A percentile compares a stretch with the other conserved stretches of the same genome.
These are phyloP conservation scores for Lupinus albus DNA, from an alignment of 306 rosid genomes.

Conservation along the genomic window DNA sequence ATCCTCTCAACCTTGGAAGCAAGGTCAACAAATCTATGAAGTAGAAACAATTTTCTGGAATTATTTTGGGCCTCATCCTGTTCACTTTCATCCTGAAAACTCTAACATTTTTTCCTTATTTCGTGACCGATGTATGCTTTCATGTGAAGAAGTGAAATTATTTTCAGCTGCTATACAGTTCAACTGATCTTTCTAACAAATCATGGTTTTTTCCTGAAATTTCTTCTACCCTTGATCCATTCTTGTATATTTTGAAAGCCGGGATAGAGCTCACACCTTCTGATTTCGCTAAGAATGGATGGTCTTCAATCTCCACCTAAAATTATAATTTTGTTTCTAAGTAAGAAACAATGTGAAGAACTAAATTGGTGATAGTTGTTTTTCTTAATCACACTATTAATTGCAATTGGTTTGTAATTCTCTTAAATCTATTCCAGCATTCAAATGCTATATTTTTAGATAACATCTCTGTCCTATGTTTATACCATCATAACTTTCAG, in stretches of 20 bases:
- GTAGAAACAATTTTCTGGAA: constrained; percentile 26
- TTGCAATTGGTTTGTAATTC: neutral
- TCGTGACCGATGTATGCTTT: constrained; percentile 21
- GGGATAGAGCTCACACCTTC: constrained; percentile 71
- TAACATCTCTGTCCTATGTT: neutral
- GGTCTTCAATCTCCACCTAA: constrained; percentile 88
- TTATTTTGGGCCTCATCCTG: constrained; percentile 10
- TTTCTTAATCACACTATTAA: neutral
- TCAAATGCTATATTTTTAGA: neutral
- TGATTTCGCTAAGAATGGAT: constrained; percentile 74
- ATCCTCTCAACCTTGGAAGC: constrained; percentile 21
- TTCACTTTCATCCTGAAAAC: neutral
- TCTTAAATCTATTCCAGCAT: neutral
- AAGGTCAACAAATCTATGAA: constrained; percentile 20
- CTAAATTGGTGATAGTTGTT: neutral
- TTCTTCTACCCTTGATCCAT: constrained; percentile 79
- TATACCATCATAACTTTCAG: neutral
- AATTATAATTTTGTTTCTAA: neutral
- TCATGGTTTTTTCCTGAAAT: constrained; percentile 62
- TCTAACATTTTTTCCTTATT: neutral
- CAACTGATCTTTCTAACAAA: constrained; percentile 73
- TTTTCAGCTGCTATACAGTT: constrained; percentile 69
- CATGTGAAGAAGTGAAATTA: constrained; percentile 2
- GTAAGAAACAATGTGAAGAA: neutral
- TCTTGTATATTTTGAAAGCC: constrained; percentile 78